Evolutionary conservation across 768 basidiomycete species (phyloP), one percentile per base, ranked within the genome.

Genomic region (Amanita jacksonii): DNA sequence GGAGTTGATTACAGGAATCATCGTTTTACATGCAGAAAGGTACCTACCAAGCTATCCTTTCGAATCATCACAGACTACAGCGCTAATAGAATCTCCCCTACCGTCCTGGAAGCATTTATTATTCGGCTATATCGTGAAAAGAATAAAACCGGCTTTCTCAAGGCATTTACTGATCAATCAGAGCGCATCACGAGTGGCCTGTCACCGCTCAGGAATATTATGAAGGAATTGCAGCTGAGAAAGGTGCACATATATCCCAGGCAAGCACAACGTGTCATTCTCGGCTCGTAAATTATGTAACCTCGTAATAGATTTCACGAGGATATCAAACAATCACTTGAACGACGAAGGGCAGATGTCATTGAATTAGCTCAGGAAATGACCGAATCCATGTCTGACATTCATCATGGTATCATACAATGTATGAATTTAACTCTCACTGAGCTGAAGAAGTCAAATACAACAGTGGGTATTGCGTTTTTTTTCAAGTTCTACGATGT

Each of bases 141-240:
- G 65, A 99, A 97, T 65, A 77, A 73, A 58, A 70, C 69, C 2
- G 94, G 94, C 1, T 99, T 98, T 61, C 67, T 97, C 51, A 98
- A 99, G 61, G 96, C 91, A 0, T 96, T 99, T 57, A 89, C 91
- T 2, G 96, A 98, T 60, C 86, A 97, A 54, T 92, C 94, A 3
- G 96, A 98, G 59, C 79, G 85, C 49, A 96, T 99, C 49, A 92
- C 85, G 0, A 88, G 79, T 49, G 94, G 93, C 1, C 63, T 98
- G 59, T 90, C 88, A 1, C 96, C 96, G 1, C 67, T 99, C 16
- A 85, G 81, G 54, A 91, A 83, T 42, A 85, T 94, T 49, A 80
- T 99, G 76, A 90, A 91, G 49, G 90, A 94, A 58, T 72, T 98
- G 5, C 88, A 92, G 51, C 66, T 98, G 36, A 76, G 87, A 16